A percentile compares a stretch with the other conserved stretches of the same genome.
Evolutionary conservation across 495 filamentous ascomycete genomes (phyloP).

Genomic region (Xylaria nigripes): DNA sequence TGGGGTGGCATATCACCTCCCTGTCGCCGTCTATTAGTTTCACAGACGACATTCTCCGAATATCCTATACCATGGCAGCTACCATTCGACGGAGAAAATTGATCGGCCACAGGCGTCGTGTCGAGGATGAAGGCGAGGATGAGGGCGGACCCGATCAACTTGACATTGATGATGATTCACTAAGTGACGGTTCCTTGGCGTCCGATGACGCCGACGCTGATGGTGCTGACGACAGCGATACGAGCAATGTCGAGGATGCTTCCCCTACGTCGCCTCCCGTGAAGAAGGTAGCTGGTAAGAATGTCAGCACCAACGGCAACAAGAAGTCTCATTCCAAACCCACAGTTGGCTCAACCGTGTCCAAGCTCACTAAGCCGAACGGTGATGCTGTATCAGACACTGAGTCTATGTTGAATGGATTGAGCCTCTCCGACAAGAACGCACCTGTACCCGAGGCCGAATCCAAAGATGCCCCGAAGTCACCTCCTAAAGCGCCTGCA

Average conservation of each 20-base stretch:
- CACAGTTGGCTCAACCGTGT: constrained; percentile 20
- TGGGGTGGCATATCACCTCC: constrained; percentile 4
- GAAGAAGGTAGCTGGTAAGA: constrained; percentile 28
- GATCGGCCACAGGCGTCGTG: constrained; percentile 65
- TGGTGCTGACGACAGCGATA: constrained; percentile 71
- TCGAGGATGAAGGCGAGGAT: constrained; percentile 73
- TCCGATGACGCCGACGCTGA: constrained; percentile 71
- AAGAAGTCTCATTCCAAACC: constrained; percentile 29
- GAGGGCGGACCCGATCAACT: constrained; percentile 59
- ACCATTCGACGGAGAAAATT: constrained; percentile 58
- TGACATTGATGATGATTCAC: constrained; percentile 69
- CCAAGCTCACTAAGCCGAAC: constrained; percentile 32
- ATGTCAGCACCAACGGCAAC: constrained; percentile 34
- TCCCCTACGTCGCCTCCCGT: constrained; percentile 41
- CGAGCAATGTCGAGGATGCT: constrained; percentile 56
- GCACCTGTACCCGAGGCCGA: constrained; percentile 50
- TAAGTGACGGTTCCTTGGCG: constrained; percentile 69
- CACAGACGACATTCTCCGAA: constrained; percentile 2
- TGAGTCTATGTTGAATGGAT: constrained; percentile 78
- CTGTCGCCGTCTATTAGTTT: constrained; percentile 6
- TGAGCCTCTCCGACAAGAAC: constrained; percentile 56
- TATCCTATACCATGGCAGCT: constrained; percentile 45
- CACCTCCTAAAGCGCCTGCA: constrained; percentile 27
- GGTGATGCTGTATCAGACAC: constrained; percentile 54
- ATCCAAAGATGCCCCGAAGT: constrained; percentile 52